Evolutionary conservation across 371 early-diverging fungal genomes (phyloP).

Genomic region (Aphelidium insulamus): DNA sequence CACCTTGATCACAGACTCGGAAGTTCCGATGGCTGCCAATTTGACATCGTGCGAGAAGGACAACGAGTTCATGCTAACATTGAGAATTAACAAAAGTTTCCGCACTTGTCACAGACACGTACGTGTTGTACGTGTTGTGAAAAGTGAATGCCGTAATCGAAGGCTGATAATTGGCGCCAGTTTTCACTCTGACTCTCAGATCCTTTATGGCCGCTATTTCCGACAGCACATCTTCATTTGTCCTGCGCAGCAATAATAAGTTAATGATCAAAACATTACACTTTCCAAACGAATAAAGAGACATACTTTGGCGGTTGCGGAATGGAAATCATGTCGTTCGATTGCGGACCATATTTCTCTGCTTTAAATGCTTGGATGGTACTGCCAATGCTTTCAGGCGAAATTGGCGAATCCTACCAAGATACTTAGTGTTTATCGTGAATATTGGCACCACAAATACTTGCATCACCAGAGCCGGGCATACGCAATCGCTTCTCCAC

Average conservation of each 20-base stretch:
- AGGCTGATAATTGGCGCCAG: constrained; percentile 57
- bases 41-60: constrained; percentile 49
- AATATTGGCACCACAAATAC: too few species aligned
- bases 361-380: too few species aligned
- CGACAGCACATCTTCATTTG: constrained; percentile 42
- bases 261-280: too few species aligned
- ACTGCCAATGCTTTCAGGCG: too few species aligned
- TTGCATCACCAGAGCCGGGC: too few species aligned
- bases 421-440: too few species aligned
- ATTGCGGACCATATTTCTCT: too few species aligned
- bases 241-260: background rate
- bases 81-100: background rate
- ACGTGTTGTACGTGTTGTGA: constrained; percentile 79
- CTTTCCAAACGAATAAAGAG: too few species aligned
- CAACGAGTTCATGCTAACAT: constrained; percentile 42
- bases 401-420: too few species aligned
- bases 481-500: too few species aligned
- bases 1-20: constrained; percentile 68
- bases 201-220: constrained; percentile 63
- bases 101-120: constrained; percentile 2
- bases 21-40: constrained; percentile 61
- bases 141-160: constrained; percentile 94
- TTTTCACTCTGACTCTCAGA: constrained; percentile 46
- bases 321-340: too few species aligned
- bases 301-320: constrained; percentile 57